Conservation (phyloP, 129 eudicot genomes). For the Flaveria brownii region DNA sequence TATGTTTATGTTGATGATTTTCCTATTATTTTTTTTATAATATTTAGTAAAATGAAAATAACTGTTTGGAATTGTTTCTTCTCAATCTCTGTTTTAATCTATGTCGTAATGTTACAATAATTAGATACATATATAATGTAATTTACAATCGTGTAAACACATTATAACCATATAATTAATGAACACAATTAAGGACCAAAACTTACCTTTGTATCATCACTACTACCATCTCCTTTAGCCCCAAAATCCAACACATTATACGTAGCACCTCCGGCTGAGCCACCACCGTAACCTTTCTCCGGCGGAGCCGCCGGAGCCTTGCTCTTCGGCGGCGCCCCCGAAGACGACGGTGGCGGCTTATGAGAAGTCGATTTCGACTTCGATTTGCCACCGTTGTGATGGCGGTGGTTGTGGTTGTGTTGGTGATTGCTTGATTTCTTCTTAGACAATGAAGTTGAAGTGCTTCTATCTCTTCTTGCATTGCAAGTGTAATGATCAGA, state of each 20-base stretch:
- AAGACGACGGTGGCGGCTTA: conserved; percentile 42
- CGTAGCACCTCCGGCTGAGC: conserved; percentile 18
- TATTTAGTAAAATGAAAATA: neutral
- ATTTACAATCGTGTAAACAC: neutral
- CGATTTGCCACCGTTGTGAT: conserved; percentile 31
- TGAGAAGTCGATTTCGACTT: conserved; percentile 37
- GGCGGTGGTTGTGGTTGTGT: conserved; percentile 18
- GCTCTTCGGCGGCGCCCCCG: conserved; percentile 25
- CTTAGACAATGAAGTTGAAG: conserved; percentile 34
- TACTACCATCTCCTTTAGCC: conserved; percentile 71
- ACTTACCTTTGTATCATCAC: conserved; percentile 76
- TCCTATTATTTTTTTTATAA: neutral
- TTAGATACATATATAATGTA: neutral
- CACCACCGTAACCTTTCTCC: conserved; percentile 21
- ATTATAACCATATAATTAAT: too few relatives aligned
- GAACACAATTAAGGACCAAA: neutral
- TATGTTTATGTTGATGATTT: too few relatives aligned
- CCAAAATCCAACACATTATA: conserved; percentile 70
- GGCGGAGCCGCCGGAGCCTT: conserved; percentile 34
- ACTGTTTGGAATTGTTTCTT: neutral
- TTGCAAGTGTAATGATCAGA: conserved; percentile 45
- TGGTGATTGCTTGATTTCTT: conserved; percentile 56
- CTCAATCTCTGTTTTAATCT: neutral
- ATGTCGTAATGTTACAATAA: neutral
- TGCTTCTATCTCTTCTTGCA: conserved; percentile 44